Evolutionary conservation across 495 filamentous ascomycete genomes (phyloP), one percentile per base, ranked within the genome.

Genomic region (Paragyromitra xinjiangensis): DNA sequence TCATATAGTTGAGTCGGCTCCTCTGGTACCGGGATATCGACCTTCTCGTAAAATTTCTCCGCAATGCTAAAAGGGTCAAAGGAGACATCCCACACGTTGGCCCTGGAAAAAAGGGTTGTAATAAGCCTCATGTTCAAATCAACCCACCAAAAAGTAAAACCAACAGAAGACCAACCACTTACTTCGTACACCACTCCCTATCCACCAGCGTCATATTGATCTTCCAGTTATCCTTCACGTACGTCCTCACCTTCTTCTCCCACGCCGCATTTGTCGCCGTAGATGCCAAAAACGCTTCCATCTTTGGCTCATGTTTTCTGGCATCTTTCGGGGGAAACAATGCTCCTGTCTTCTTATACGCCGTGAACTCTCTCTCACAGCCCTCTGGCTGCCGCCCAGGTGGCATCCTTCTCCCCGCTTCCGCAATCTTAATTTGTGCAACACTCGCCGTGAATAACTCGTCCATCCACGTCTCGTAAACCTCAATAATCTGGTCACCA

Each of bases 141-240:
- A 53, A 29, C 55, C 59, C 12, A 19, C 34, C 1, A n/a, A 26
- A 9, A 71, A 34, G 0, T 6, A 16, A 58, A 37, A 44, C 3
- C 48, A 37, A 11, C 3, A n/a, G 34, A 19, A 67, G n/a, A 14
- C 11, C 24, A 5, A 1, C 42, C 14, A 72, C 59, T 62, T 48
- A 50, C 69, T 58, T 53, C n/a, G 59, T 63, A 51, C 37, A 72
- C 81, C 70, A 80, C 29, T 81, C 80, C 19, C 69, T 59, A 68
- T 85, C 83, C 53, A 84, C 55, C 19, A 85, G 68, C 14, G 83
- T 84, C 65, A 69, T 63, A 66, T 85, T 84, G 3, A 81, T 73
- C 19, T 75, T 80, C 84, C 83, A 85, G 50, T 81, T 63, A 12
- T 64, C 66, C 48, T 81, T 78, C 8, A 84, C 61, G 66, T 85